A percentile compares a stretch with the other conserved stretches of the same genome.
Conservation (phyloP, 2,329 filamentous ascomycete species). For the Trichoderma sp. region DNA sequence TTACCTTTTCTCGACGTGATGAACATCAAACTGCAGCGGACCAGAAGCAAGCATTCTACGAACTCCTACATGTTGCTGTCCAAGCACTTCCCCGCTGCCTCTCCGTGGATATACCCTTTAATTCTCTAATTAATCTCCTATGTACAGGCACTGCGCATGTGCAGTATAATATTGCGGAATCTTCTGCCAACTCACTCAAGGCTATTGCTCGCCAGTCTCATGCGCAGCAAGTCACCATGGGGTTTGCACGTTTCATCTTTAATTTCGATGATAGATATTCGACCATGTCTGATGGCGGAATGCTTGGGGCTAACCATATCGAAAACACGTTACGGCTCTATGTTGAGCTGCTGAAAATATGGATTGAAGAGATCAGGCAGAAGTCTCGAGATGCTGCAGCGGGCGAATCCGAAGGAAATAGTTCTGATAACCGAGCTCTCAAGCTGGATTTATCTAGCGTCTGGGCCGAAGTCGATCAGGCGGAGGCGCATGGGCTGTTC, state of each 20-base stretch:
- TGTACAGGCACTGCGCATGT: slow-evolving; percentile 97
- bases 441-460: slow-evolving; percentile 85
- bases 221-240: slow-evolving; percentile 93
- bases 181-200: slow-evolving; percentile 89
- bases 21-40: slow-evolving; percentile 73
- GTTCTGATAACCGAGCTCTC: slow-evolving; percentile 68
- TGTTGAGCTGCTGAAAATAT: slow-evolving; percentile 90
- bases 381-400: slow-evolving; percentile 74
- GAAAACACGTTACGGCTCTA: slow-evolving; percentile 92
- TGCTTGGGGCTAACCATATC: slow-evolving; percentile 91
- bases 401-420: slow-evolving; percentile 63
- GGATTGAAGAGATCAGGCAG: slow-evolving; percentile 94
- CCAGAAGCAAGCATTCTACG: slow-evolving; percentile 92
- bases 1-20: slow-evolving; percentile 84
- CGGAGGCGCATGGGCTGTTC: slow-evolving; percentile 94
- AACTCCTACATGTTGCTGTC: slow-evolving; percentile 90
- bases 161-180: slow-evolving; percentile 85
- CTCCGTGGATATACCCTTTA: slow-evolving; percentile 87
- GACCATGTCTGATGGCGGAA: slow-evolving; percentile 96
- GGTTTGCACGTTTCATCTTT: slow-evolving; percentile 96
- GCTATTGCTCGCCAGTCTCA: slow-evolving; percentile 92
- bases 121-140: slow-evolving; percentile 87
- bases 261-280: slow-evolving; percentile 97
- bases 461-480: slow-evolving; percentile 92
- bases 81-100: slow-evolving; percentile 94